Conservation (phyloP, 805 yeast genomes). For the Jamesozyma hellenica region DNA sequence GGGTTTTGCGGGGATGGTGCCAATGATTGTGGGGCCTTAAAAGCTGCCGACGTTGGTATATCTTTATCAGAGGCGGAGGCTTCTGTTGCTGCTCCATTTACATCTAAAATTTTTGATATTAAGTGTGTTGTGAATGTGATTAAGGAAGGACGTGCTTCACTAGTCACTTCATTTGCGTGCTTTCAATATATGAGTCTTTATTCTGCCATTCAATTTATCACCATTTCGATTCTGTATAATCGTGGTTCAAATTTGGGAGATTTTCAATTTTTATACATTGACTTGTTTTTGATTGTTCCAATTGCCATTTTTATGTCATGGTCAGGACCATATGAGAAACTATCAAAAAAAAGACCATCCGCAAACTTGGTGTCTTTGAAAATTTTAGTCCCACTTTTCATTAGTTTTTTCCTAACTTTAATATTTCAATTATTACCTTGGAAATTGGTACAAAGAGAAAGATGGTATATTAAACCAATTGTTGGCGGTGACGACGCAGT, state of each 20-base stretch:
- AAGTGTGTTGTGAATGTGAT: slow-evolving; percentile 88
- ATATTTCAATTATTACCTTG: slow-evolving; percentile 62
- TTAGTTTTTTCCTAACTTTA: slow-evolving; percentile 57
- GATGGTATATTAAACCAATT: slow-evolving; percentile 74
- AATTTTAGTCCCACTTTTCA: slow-evolving; percentile 70
- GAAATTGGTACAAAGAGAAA: slow-evolving; percentile 43
- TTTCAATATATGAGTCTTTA: slow-evolving; percentile 96
- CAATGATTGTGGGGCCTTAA: slow-evolving; percentile 95
- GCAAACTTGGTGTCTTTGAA: slow-evolving; percentile 89
- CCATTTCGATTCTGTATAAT: slow-evolving; percentile 76
- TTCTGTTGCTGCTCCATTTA: slow-evolving; percentile 96
- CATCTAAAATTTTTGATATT: slow-evolving; percentile 81
- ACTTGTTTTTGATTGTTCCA: slow-evolving; percentile 80
- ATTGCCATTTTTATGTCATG: slow-evolving; percentile 96
- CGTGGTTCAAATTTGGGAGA: slow-evolving; percentile 92
- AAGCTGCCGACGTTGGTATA: slow-evolving; percentile 95
- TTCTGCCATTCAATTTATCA: slow-evolving; percentile 89
- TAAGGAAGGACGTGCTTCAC: slow-evolving; percentile 87
- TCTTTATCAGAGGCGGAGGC: slow-evolving; percentile 97
- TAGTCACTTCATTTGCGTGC: slow-evolving; percentile 92
- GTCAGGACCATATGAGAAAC: slow-evolving; percentile 62
- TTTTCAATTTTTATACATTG: slow-evolving; percentile 92
- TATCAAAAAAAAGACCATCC: slow-evolving; percentile 74
- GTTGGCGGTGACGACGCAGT: slow-evolving; percentile 79
- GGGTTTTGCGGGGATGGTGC: slow-evolving; percentile 99